Evolutionary conservation across 805 yeast genomes (phyloP), one percentile per base, ranked within the genome.

Genomic region (Barnettozyma sp.): DNA sequence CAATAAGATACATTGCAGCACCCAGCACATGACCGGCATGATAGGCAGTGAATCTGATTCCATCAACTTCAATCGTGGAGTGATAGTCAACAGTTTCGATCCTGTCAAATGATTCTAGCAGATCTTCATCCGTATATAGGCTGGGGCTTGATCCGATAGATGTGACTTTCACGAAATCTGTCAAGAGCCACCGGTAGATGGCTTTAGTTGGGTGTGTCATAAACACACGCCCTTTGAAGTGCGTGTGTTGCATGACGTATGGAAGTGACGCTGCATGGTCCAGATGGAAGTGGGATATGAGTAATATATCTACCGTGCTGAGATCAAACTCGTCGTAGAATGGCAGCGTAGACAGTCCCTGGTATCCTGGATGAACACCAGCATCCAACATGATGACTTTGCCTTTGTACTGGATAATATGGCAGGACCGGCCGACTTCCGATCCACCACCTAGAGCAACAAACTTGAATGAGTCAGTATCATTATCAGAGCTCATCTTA

Each of bases 11-110:
- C 97, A 92, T 92, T 10, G 97, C 96, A 9, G 98, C 97, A 37
- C 99, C 99, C 29, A 92, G 66, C 10, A 92, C 99, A 68, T 92
- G 99, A n/a, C 99, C 99, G 7, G 99, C 99, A 62, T 90, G 99
- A 58, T 82, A 92, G 1, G 98, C 98, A 1, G 98, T 92, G 64
- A 92, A 90, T 53, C 92, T 70, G 38, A 92, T 80, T 35, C 98
- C 98, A 40, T 84, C 94, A 23, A 88, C 83, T 49, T 92, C 97
- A 45, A 86, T 73, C 0, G 98, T 92, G 5, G 97, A 85, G 59
- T 92, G 97, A 59, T 82, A 92, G 58, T 92, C 98, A 17, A 92
- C 76, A 1, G 97, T 85, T 58, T 92, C 97, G 33, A 92, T 92
- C 44, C 74, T 66, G 51, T 87, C 96, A 51, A 90, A 86, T 1